phyloP scores from a whole-genome alignment of 1,139 yeast genomes.

The Keqinozyma sinolaborantium region DNA sequence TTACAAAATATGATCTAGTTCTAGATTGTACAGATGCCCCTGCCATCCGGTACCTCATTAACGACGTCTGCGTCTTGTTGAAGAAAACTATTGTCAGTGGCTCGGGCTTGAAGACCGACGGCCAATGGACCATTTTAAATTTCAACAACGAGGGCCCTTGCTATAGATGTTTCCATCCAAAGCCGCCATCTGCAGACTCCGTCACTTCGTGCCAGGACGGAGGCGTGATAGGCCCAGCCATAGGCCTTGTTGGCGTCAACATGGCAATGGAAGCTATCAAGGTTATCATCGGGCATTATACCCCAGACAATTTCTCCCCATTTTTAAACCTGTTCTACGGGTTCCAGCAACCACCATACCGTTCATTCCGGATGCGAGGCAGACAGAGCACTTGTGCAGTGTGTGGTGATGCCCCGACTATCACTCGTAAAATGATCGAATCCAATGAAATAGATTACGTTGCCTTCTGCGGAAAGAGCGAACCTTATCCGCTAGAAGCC shows the following conservation, averaged over 20 bases:
- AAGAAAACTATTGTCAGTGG: slow-evolving; percentile 83
- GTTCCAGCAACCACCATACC: slow-evolving; percentile 64
- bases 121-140: slow-evolving; percentile 79
- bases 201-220: slow-evolving; percentile 90
- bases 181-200: slow-evolving; percentile 81
- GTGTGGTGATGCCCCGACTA: slow-evolving; percentile 54
- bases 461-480: slow-evolving; percentile 65
- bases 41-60: slow-evolving; percentile 77
- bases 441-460: slow-evolving; percentile 55
- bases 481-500: slow-evolving; percentile 40
- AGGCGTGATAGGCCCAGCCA: slow-evolving; percentile 94
- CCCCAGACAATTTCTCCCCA: slow-evolving; percentile 54
- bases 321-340: slow-evolving; percentile 71
- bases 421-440: slow-evolving; percentile 46
- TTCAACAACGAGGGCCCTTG: slow-evolving; percentile 78
- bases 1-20: slow-evolving; percentile 65
- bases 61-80: slow-evolving; percentile 74
- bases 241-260: slow-evolving; percentile 83
- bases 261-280: slow-evolving; percentile 90
- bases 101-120: slow-evolving; percentile 88
- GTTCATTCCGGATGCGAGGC: slow-evolving; percentile 79
- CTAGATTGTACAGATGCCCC: slow-evolving; percentile 97
- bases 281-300: slow-evolving; percentile 58
- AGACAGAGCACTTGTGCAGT: slow-evolving; percentile 57
- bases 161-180: slow-evolving; percentile 89